A percentile compares a stretch with the other conserved stretches of the same genome.
These are phyloP conservation scores for Xylaria scruposa DNA, from an alignment of 495 filamentous ascomycete genomes.

Conservation along the genomic window DNA sequence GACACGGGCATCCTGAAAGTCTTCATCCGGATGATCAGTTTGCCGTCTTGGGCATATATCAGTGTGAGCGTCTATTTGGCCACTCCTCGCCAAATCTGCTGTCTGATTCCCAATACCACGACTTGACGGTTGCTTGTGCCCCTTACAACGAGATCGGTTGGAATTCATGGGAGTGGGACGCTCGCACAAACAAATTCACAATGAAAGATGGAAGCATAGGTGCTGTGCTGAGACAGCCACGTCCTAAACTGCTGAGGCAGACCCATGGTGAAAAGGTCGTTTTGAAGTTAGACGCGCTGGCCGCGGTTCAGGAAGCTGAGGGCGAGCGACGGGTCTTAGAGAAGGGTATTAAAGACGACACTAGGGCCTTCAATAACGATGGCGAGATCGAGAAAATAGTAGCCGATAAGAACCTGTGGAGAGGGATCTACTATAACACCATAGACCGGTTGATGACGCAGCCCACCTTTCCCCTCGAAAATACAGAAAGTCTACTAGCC, in stretches of 20 bases:
- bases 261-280: constrained; percentile 21
- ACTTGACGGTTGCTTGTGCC: constrained; percentile 8
- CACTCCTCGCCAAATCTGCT: constrained; percentile 2
- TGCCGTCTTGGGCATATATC: constrained; percentile 2
- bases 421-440: not conserved
- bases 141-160: constrained; percentile 18
- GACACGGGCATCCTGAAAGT: not conserved
- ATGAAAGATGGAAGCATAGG: not conserved
- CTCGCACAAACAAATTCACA: not conserved
- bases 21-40: not conserved
- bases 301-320: not conserved
- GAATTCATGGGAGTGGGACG: constrained; percentile 18
- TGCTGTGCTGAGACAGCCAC: constrained; percentile 17
- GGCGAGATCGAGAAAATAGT: not conserved
- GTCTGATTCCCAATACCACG: not conserved
- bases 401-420: not conserved
- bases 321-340: not conserved
- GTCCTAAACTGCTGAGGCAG: not conserved
- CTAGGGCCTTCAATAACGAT: not conserved
- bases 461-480: not conserved
- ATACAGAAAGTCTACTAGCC: not conserved
- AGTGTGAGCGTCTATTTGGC: constrained; percentile 19
- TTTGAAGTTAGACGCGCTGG: constrained; percentile 18
- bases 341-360: not conserved
- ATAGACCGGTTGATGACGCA: not conserved